Base-by-base conservation (phyloP, 2,329 filamentous ascomycete genomes). In the Nannizziopsis barbatae region DNA sequence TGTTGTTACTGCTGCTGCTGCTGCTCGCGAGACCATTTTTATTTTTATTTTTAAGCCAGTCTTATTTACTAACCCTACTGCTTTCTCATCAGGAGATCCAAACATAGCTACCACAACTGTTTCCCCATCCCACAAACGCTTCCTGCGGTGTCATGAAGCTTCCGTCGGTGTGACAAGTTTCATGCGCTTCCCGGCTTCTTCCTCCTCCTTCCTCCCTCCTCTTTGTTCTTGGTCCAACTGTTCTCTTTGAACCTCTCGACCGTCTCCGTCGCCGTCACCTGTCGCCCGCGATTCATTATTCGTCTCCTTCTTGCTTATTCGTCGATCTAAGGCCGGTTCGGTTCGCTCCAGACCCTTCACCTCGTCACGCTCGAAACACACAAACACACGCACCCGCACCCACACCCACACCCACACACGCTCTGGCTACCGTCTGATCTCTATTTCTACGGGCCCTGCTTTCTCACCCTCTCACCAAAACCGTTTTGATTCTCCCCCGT, bases 191-290 rank as follows among this genome's bases (percentile, higher is more conserved):
- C 50, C 40, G 53, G 50, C 56, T 27, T 38, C 20, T 17, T 55
- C 55, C 55, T 58, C 54, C 56, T 56, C 56, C 52, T 52, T 52
- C 45, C 55, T 56, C 56, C 52, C 53, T 52, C 45, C 47, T 48
- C 49, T 50, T 52, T 54, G 50, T 52, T 51, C 42, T 46, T 53
- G 47, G 50, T 53, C 50, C 55, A 47, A 42, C 50, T 51, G 22
- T 27, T 50, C 50, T 50, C 54, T 55, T 57, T 56, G 55, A 51
- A 51, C 36, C 20, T 54, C 46, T 41, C 49, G 53, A 36, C 49
- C 50, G n/a, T 35, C 10, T 37, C 42, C 38, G 41, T 42, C 17
- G 30, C 41, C 37, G 37, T 40, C 55, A 27, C 47, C 44, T 45
- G 33, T 50, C 39, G 50, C 43, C 50, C 45, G 49, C 49, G 22